Evolutionary conservation across 2,329 filamentous ascomycete species (phyloP), one percentile per base, ranked within the genome.

Genomic region (Epichloe hybrida): DNA sequence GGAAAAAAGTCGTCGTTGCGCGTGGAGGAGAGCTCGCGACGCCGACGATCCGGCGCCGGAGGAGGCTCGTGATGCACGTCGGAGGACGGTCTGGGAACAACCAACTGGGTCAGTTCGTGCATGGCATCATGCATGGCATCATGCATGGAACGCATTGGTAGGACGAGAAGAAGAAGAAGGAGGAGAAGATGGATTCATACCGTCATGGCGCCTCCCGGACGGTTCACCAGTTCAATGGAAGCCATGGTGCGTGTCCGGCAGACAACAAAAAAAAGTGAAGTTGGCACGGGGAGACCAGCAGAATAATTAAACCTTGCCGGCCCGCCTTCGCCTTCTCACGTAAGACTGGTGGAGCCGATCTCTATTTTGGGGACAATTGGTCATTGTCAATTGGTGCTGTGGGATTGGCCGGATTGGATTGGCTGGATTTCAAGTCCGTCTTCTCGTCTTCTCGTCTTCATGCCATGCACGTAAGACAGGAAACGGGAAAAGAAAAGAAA

Each of bases 151-250:
- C 3, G 23, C 27, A 31, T 1, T 9, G 8, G 27, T 31, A 31
- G 27, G 27, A 31, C 27, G 27, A 9, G 27, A 9, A 3, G 9
- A 39, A 38, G n/a, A n/a, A 11, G 9, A 39, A 38, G n/a, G 11
- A 11, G 17, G 12, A 36, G 12, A 23, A 34, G 4, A 31, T 20
- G 2, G 2, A 12, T 21, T 34, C 64, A 53, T 64, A 77, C 74
- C 66, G 66, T 69, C 61, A 17, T 17, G 17, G 17, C 67, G 57
- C 67, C 68, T 61, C 72, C 70, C 54, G 72, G 72, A 58, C 72
- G 71, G 58, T 69, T 68, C 58, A 69, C 72, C 57, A 75, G 65
- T 62, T 73, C 67, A 66, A 76, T 73, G 66, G 73, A 65, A 63
- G 72, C 71, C 73, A 76, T 77, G 50, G 49, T 66, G 55, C 52